These are phyloP conservation scores for Malus domestica DNA, from an alignment of 306 rosid genomes.

Conservation along the genomic window DNA sequence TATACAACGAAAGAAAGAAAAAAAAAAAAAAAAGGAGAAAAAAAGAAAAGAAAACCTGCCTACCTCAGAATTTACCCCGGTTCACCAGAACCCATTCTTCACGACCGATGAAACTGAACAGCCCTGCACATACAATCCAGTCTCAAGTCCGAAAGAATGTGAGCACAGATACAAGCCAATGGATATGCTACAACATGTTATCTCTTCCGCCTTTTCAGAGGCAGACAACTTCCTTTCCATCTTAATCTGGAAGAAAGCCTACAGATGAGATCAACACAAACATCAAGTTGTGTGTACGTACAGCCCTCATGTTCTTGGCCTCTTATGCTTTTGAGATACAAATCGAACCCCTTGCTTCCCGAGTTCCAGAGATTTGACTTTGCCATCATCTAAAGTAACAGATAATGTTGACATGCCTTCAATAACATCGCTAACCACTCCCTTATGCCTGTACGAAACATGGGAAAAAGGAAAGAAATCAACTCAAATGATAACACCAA, in stretches of 20 bases:
- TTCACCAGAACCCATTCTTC: neutral
- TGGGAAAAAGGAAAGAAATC: neutral
- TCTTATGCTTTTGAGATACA: conserved; percentile 72
- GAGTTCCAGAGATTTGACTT: conserved; percentile 58
- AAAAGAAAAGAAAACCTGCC: neutral
- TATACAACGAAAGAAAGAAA: neutral
- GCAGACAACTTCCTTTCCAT: neutral
- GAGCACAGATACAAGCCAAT: neutral
- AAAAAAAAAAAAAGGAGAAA: neutral
- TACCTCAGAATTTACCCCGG: neutral
- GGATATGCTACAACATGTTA: neutral
- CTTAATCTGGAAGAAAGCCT: conserved; percentile 14
- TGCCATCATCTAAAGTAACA: conserved; percentile 74
- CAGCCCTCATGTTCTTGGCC: conserved; percentile 51
- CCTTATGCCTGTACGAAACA: conserved; percentile 66
- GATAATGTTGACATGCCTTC: conserved; percentile 62
- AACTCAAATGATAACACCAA: neutral
- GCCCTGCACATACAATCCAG: neutral
- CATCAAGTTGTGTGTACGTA: neutral
- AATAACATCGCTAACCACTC: conserved; percentile 54
- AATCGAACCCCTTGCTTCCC: conserved; percentile 83
- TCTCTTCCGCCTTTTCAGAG: neutral
- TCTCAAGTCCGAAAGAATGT: neutral
- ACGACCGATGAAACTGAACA: neutral
- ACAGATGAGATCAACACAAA: neutral